Percentiles rank a stretch among this genome's conserved stretches.
Conservation (phyloP, 805 yeast genomes). For the Ogataea nitratoaversa region DNA sequence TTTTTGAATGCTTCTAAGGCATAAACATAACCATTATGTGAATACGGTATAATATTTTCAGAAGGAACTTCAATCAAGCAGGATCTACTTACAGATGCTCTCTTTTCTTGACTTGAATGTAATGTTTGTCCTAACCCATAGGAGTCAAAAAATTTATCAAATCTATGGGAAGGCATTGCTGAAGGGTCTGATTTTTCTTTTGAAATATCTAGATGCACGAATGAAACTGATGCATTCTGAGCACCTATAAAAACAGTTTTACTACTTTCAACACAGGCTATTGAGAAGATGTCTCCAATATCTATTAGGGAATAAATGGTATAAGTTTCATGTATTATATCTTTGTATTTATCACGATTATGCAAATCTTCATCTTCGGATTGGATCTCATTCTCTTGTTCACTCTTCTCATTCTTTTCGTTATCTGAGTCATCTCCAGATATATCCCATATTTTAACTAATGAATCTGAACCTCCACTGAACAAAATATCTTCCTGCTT, state of each 20-base stretch:
- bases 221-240: slow-evolving; percentile 85
- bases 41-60: slow-evolving; percentile 65
- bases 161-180: slow-evolving; percentile 60
- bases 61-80: slow-evolving; percentile 64
- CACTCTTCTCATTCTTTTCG: not conserved
- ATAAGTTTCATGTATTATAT: slow-evolving; percentile 36
- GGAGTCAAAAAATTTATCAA: slow-evolving; percentile 86
- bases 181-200: slow-evolving; percentile 27
- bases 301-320: slow-evolving; percentile 82
- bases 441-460: slow-evolving; percentile 81
- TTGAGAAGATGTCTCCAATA: slow-evolving; percentile 89
- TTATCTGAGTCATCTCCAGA: slow-evolving; percentile 19
- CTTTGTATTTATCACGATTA: slow-evolving; percentile 3
- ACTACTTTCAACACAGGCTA: slow-evolving; percentile 59
- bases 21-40: slow-evolving; percentile 90
- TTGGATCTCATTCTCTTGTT: not conserved
- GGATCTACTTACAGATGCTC: slow-evolving; percentile 18
- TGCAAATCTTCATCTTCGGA: slow-evolving; percentile 1
- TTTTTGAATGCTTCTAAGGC: slow-evolving; percentile 44
- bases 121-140: slow-evolving; percentile 59
- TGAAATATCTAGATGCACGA: slow-evolving; percentile 44
- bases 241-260: slow-evolving; percentile 79
- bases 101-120: slow-evolving; percentile 15
- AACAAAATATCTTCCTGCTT: slow-evolving; percentile 57
- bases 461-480: slow-evolving; percentile 86